Base-by-base conservation (phyloP, 2,329 filamentous ascomycete species). In the Pseudofabraea citricarpa region DNA sequence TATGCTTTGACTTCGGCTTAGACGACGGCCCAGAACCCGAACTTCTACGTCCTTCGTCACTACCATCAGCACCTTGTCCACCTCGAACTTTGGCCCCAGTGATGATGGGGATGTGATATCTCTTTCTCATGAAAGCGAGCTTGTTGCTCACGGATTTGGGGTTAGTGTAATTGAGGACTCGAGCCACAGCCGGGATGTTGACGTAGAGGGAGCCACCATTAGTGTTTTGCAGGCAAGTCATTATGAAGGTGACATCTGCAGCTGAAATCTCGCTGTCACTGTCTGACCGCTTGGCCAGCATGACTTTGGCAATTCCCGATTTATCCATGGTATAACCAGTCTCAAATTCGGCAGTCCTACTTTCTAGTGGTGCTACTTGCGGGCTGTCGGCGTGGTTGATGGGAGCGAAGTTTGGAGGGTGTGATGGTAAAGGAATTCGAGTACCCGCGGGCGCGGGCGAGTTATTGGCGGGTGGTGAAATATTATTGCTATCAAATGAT, bases 91-190 rank as follows among this genome's bases (percentile, higher is more conserved):
- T 24, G n/a, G 35, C 35, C n/a, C 35, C 35, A 10, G 35, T 37
- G n/a, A 37, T 22, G 12, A 32, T 32, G 10, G 35, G 35, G 10
- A 37, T 37, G 19, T 37, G n/a, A 22, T 37, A 37, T 15, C 21
- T 37, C 35, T 37, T 37, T 21, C 35, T 37, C 35, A 37, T 37
- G 19, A 37, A 37, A n/a, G 35, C 35, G 15, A 37, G 19, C 35
- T 37, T 37, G 19, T 37, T 37, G n/a, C 19, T 37, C 8, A 37
- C 35, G 8, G 35, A 37, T 22, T 37, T 37, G 10, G 35, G 35
- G 23, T 37, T 37, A n/a, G 35, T 37, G 21, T 37, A 37, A 8
- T 21, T 13, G 6, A 37, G 35, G 7, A 21, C 35, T 8, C 21
- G 19, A 7, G 35, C 35, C 5, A 37, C 35, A 8, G 35, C 35